phyloP scores from a whole-genome alignment of 2,329 filamentous ascomycete species.

The Aureobasidium sp. region DNA sequence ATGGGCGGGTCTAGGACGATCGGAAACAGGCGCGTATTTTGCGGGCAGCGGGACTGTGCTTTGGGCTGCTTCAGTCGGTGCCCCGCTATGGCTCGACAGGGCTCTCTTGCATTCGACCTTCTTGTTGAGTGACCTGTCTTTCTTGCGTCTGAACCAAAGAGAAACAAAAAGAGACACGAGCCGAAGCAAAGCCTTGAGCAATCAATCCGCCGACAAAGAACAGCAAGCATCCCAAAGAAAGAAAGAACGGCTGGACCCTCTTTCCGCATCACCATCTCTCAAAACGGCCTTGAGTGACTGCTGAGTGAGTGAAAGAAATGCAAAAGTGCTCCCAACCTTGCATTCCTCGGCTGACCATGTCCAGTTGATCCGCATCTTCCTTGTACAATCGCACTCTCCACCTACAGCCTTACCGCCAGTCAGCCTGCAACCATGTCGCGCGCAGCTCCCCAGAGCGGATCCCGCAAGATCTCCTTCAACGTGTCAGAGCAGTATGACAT shows the following conservation, averaged over 20 bases:
- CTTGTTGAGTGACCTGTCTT: not conserved
- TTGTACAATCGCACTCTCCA: not conserved
- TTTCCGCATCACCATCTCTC: not conserved
- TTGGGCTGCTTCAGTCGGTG: slow-evolving; percentile 4
- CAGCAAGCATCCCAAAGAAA: not conserved
- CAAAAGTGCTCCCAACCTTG: not conserved
- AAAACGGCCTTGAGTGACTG: not conserved
- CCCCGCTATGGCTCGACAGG: slow-evolving; percentile 2
- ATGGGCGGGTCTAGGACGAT: slow-evolving; percentile 1
- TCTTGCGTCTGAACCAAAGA: not conserved
- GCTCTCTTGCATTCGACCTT: not conserved
- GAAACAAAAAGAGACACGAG: not conserved
- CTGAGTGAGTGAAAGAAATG: slow-evolving; percentile 2
- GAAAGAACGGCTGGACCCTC: slow-evolving; percentile 12
- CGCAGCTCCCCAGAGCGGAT: slow-evolving; percentile 38
- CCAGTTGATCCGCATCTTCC: not conserved
- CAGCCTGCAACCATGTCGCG: slow-evolving; percentile 19
- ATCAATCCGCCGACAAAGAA: not conserved
- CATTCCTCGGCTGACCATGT: slow-evolving; percentile 2
- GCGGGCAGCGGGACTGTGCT: slow-evolving; percentile 12
- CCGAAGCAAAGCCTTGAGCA: not conserved
- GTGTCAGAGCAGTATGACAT: slow-evolving; percentile 99
- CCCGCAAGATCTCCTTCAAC: slow-evolving; percentile 97
- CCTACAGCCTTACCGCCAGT: not conserved
- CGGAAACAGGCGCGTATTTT: slow-evolving; percentile 10